Conservation (phyloP, 2,329 filamentous ascomycete genomes). For the Cadophora sp. region DNA sequence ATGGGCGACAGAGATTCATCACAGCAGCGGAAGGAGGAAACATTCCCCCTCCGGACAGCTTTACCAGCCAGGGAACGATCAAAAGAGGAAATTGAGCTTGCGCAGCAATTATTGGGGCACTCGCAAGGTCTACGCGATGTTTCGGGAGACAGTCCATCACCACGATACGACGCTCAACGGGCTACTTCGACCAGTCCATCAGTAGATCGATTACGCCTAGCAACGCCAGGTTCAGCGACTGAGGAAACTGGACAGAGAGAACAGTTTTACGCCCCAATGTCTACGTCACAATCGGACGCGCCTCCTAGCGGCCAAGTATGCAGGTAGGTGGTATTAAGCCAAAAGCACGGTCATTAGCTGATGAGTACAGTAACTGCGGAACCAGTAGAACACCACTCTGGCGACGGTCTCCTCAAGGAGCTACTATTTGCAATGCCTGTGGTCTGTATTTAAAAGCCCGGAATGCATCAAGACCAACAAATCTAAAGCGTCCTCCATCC, state of each 20-base stretch:
- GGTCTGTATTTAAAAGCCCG: conserved; percentile 93
- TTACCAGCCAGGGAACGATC: conserved; percentile 35
- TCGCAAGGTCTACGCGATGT: conserved; percentile 29
- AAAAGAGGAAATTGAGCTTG: conserved; percentile 39
- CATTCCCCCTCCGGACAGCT: conserved; percentile 32
- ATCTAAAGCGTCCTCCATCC: conserved; percentile 78
- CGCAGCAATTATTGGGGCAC: conserved; percentile 36
- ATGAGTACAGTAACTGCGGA: conserved; percentile 78
- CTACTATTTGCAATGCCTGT: conserved; percentile 97
- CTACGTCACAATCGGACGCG: conserved; percentile 24
- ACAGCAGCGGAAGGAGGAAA: conserved; percentile 33
- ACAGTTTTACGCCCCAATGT: conserved; percentile 27
- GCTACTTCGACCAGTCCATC: conserved; percentile 31
- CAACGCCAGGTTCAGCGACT: conserved; percentile 32
- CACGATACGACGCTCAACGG: conserved; percentile 28
- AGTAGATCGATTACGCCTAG: conserved; percentile 24
- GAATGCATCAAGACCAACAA: conserved; percentile 89
- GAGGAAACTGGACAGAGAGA: conserved; percentile 35
- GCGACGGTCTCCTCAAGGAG: conserved; percentile 90
- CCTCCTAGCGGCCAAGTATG: conserved; percentile 68
- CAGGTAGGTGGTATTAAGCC: conserved; percentile 60
- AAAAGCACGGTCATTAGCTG: conserved; percentile 22
- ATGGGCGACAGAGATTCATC: conserved; percentile 36
- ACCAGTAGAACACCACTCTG: conserved; percentile 94
- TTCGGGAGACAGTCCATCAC: conserved; percentile 27